phyloP scores from a whole-genome alignment of 805 yeast species.

The Starmera caribaea region DNA sequence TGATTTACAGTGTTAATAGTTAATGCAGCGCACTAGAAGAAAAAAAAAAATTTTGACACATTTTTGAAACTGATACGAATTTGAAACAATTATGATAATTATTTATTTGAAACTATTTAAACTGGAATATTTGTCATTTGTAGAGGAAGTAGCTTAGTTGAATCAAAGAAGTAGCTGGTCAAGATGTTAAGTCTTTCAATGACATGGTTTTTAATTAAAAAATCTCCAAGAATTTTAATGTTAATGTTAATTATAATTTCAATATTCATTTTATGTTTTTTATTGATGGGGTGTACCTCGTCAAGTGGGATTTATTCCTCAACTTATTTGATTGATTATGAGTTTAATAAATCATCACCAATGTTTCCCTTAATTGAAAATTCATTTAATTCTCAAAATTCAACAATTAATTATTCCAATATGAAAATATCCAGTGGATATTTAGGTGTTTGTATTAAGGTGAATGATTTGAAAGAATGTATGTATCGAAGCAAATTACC shows the following conservation, averaged over 20 bases:
- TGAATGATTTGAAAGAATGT: conserved; percentile 26
- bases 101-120: too few relatives aligned
- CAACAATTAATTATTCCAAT: conserved; percentile 26
- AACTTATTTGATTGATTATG: conserved; percentile 38
- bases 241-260: conserved; percentile 35
- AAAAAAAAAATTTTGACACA: too few relatives aligned
- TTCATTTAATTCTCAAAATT: conserved; percentile 24
- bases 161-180: neutral
- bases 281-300: conserved; percentile 46
- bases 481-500: conserved; percentile 10
- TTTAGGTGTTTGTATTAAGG: conserved; percentile 43
- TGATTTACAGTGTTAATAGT: conserved; percentile 1
- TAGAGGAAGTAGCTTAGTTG: too few relatives aligned
- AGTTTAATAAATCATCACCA: conserved; percentile 37
- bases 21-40: too few relatives aligned
- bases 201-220: conserved; percentile 21
- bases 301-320: conserved; percentile 32
- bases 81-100: too few relatives aligned
- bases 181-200: conserved; percentile 3
- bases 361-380: conserved; percentile 29
- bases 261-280: conserved; percentile 41
- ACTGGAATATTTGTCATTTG: too few relatives aligned
- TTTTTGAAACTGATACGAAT: too few relatives aligned
- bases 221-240: conserved; percentile 33
- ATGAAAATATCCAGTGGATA: conserved; percentile 45